Evolutionary conservation across 1,139 yeast genomes (phyloP), one percentile per base, ranked within the genome.

Genomic region (Saccharomycopsis phalli): DNA sequence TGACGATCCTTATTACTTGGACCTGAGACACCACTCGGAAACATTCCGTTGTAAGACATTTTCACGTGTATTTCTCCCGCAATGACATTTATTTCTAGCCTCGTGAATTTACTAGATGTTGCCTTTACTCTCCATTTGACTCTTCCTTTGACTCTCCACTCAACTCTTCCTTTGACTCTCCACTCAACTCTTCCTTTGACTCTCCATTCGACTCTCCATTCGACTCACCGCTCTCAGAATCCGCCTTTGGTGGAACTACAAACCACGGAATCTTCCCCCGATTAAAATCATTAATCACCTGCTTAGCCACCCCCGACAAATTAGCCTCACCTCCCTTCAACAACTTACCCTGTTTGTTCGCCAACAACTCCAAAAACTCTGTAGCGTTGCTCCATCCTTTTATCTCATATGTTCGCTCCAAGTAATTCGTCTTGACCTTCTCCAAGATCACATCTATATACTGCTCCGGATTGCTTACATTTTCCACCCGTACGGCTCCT

Each of bases 221-320:
- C n/a, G n/a, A n/a, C n/a, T n/a, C n/a, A n/a, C n/a, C n/a, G n/a
- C n/a, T n/a, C n/a, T n/a, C n/a, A n/a, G n/a, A n/a, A n/a, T n/a
- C n/a, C n/a, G n/a, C n/a, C n/a, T 69, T 71, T 30, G 97, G 97
- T 35, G 98, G 97, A 27, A 93, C 77, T 26, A 86, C 86, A 59
- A 91, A 91, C 98, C 98, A 91, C 19, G 98, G 98, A 44, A 91
- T 87, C 57, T 87, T 86, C 47, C 98, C 98, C 61, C 98, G 75
- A 63, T 86, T 91, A 67, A 91, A 91, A 60, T 91, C 98, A 54
- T 84, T 87, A 57, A 91, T 71, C 26, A 91, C 80, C 57, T 81
- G 81, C 60, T 87, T 91, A 38, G 98, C 79, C 44, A 91, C 88
- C 53, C 95, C 94, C 50, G 80, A 70, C 62, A 88, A 96, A 61